Evolutionary conservation across 495 filamentous ascomycete genomes (phyloP), one percentile per base, ranked within the genome.

Genomic region (Penicillium pancosmium): DNA sequence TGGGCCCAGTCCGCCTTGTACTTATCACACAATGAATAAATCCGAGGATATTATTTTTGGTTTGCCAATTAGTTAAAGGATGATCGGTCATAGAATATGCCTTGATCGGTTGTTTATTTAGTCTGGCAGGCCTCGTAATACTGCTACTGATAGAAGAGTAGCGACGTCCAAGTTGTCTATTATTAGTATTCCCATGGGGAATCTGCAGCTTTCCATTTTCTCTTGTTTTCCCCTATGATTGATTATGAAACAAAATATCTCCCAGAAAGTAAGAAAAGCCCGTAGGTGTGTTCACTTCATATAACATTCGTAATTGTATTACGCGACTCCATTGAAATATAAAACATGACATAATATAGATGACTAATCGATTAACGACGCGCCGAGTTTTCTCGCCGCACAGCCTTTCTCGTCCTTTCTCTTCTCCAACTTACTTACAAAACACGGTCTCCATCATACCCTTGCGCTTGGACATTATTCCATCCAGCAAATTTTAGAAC

Each of bases 391-490:
- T 56, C 58, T 51, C 41, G 40, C 47, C 40, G 61, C 52, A 43
- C 34, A 50, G 4, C 44, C 43, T 36, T 25, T 38, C 54, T 35
- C 57, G 56, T 62, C 35, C 55, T 63, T 67, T 63, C 62, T 61
- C 60, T 66, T 66, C 63, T 61, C 57, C 65, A 63, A 67, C 65
- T 57, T 55, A 60, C 56, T 59, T 68, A 68, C 68, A 68, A 31
- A 31, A 60, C 57, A 67, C 69, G 73, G 76, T 77, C 73, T 73
- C 70, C 73, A 72, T 72, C 73, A 78, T 78, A 78, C 76, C 76
- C 76, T 64, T 67, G 65, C 49, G 55, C 38, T 50, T 60, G 58
- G 64, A 67, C 57, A 50, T 54, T 40, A 64, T 61, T 64, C 54
- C 61, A 61, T 53, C 52, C 41, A 48, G 58, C 61, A 58, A 67